Conservation (phyloP, 1,139 yeast species). For the Geotrichum histeridarum region DNA sequence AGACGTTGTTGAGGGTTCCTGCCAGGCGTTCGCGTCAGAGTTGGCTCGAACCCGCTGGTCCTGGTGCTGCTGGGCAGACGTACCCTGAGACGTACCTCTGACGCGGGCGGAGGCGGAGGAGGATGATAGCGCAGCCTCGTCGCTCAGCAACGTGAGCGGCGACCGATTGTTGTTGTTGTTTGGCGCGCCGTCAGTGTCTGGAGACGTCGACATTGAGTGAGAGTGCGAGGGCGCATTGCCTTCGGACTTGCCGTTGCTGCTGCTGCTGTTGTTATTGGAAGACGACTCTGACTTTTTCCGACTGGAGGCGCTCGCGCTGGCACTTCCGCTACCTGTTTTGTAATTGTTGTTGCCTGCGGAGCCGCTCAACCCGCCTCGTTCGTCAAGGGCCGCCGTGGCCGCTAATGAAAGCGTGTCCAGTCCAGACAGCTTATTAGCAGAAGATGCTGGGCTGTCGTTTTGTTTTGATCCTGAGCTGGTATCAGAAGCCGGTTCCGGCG, state of each 20-base stretch:
- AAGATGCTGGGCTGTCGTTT: too few species aligned
- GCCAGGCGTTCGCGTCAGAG: not conserved
- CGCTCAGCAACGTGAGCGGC: not conserved
- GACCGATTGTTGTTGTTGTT: not conserved
- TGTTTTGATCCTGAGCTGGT: too few species aligned
- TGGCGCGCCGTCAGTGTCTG: not conserved
- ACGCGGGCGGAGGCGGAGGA: too few species aligned
- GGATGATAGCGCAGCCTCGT: not conserved
- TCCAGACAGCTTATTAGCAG: not conserved
- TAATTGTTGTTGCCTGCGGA: not conserved
- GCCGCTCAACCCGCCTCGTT: too few species aligned
- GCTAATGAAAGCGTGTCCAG: slow-evolving; percentile 7
- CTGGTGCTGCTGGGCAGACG: too few species aligned
- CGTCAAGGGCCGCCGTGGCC: slow-evolving; percentile 10
- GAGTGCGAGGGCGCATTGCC: not conserved
- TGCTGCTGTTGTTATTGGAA: not conserved
- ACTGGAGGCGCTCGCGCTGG: too few species aligned
- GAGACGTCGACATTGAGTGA: not conserved
- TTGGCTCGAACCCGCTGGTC: not conserved
- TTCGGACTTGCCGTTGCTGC: not conserved
- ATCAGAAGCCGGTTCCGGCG: too few species aligned
- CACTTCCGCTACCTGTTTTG: too few species aligned
- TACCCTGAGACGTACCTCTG: too few species aligned
- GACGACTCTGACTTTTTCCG: too few species aligned
- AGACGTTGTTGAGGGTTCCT: not conserved